phyloP scores from a whole-genome alignment of 2,329 filamentous ascomycete species.

The Simplicillium sp. region DNA sequence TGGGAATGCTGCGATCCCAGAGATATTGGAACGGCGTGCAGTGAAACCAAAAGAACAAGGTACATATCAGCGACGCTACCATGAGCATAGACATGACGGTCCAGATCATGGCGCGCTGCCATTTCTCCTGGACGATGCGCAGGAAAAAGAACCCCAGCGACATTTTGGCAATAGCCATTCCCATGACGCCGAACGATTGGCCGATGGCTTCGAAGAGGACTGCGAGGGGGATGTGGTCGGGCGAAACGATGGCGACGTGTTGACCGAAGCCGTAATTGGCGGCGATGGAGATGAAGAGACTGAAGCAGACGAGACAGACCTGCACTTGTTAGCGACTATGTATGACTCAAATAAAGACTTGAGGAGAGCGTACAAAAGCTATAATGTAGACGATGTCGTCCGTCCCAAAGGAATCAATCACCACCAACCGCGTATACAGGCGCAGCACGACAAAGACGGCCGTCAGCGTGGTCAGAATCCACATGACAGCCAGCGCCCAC shows the following conservation, averaged over 20 bases:
- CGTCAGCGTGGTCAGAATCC: constrained; percentile 13
- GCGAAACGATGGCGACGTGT: constrained; percentile 7
- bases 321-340: background rate
- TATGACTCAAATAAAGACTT: background rate
- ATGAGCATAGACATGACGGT: constrained; percentile 9
- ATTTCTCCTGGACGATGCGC: constrained; percentile 17
- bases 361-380: constrained; percentile 12
- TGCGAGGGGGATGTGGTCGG: constrained; percentile 10
- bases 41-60: constrained; percentile 3
- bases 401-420: constrained; percentile 19
- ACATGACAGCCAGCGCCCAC: constrained; percentile 16
- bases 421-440: constrained; percentile 22
- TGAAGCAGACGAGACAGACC: constrained; percentile 8
- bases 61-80: constrained; percentile 1
- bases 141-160: constrained; percentile 25
- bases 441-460: constrained; percentile 22
- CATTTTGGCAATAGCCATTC: constrained; percentile 23
- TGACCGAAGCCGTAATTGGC: constrained; percentile 24
- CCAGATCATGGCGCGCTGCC: constrained; percentile 21
- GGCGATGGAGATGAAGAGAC: constrained; percentile 19
- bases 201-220: constrained; percentile 17
- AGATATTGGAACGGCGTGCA: constrained; percentile 6
- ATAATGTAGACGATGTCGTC: constrained; percentile 25
- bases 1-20: constrained; percentile 3
- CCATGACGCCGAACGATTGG: constrained; percentile 21